Percentiles rank a stretch among this genome's conserved stretches.
Conservation (phyloP, 139 green algal species). For the Medakamo hakoo region DNA sequence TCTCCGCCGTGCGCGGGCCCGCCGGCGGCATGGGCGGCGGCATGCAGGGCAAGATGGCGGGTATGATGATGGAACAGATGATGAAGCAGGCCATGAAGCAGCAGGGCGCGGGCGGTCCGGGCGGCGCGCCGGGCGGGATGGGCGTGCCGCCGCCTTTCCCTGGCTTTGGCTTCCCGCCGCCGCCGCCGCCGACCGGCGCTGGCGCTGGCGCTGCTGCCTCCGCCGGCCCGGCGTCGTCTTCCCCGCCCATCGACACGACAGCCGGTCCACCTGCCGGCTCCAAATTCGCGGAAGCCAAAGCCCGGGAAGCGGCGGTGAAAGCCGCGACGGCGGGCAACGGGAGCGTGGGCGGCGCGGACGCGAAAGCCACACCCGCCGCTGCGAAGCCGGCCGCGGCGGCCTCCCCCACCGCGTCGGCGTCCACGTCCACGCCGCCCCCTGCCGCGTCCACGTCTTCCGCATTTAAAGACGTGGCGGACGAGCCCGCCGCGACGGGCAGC, state of each 20-base stretch:
- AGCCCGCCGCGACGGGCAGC: not conserved
- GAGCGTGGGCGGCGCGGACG: not conserved
- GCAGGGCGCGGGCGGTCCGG: conserved; percentile 1
- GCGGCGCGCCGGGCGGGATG: no score
- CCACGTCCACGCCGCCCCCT: not conserved
- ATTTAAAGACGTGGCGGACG: conserved; percentile 13
- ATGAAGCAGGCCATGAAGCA: conserved; percentile 22
- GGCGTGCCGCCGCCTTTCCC: not conserved
- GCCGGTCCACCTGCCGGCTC: not conserved
- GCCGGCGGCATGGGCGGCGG: no score
- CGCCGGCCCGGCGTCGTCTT: conserved; percentile 1
- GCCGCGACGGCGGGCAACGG: not conserved
- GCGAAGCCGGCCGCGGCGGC: not conserved
- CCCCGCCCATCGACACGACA: conserved; percentile 11
- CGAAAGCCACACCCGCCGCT: not conserved
- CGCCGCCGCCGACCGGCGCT: not conserved
- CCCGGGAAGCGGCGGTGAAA: not conserved
- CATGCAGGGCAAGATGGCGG: not conserved
- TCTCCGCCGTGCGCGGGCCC: not conserved
- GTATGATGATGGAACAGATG: conserved; percentile 24
- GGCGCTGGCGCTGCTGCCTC: conserved; percentile 1
- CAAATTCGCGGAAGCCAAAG: not conserved
- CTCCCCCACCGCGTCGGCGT: not conserved
- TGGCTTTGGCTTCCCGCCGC: not conserved
- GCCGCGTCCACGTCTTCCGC: conserved; percentile 1